These are phyloP conservation scores for Pleomassaria siparia DNA, from an alignment of 2,329 filamentous ascomycete species.

Conservation along the genomic window DNA sequence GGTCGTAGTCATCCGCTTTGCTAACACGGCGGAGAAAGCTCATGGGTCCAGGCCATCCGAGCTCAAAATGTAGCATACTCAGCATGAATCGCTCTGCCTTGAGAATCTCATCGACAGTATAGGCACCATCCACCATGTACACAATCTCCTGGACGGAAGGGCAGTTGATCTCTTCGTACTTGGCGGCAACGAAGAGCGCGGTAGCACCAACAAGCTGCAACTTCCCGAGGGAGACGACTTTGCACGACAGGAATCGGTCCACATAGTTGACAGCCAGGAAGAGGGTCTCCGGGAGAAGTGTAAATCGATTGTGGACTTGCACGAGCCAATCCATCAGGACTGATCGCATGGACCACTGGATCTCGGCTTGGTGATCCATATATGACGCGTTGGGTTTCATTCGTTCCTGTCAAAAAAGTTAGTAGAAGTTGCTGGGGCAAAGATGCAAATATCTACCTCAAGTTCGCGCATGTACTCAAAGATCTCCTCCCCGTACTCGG, in stretches of 20 bases:
- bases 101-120: slow-evolving; percentile 85
- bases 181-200: slow-evolving; percentile 91
- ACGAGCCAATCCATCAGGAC: slow-evolving; percentile 98
- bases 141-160: slow-evolving; percentile 93
- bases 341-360: slow-evolving; percentile 98
- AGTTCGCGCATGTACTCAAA: slow-evolving; percentile 88
- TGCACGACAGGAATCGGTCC: slow-evolving; percentile 91
- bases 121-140: slow-evolving; percentile 96
- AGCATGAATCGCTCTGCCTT: slow-evolving; percentile 99
- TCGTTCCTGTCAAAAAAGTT: slow-evolving; percentile 54
- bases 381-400: slow-evolving; percentile 90
- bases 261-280: slow-evolving; percentile 97
- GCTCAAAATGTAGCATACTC: slow-evolving; percentile 90
- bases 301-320: slow-evolving; percentile 91
- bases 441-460: slow-evolving; percentile 62
- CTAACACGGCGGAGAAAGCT: slow-evolving; percentile 95
- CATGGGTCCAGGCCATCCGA: slow-evolving; percentile 99
- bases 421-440: background rate
- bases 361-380: slow-evolving; percentile 96
- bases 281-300: slow-evolving; percentile 87
- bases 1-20: slow-evolving; percentile 97
- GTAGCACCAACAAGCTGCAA: slow-evolving; percentile 95
- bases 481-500: slow-evolving; percentile 94
- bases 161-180: slow-evolving; percentile 99
- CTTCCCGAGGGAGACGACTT: slow-evolving; percentile 92